Evolutionary conservation across 148 eudicot genomes (phyloP).

Genomic region (Diospyros lotus): DNA sequence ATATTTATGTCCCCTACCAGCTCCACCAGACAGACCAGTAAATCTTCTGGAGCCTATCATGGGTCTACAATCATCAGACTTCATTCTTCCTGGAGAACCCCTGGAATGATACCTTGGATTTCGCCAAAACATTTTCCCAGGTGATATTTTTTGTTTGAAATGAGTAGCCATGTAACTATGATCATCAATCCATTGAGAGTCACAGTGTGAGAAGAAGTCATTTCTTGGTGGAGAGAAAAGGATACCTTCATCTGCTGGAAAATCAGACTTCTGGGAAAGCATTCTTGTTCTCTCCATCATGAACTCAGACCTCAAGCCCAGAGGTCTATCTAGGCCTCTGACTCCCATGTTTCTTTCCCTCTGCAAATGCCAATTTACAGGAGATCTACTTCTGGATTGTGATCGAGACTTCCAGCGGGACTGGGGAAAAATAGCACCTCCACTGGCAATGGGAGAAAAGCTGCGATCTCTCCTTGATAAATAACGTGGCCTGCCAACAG

Average conservation of each 20-base stretch:
- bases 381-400: constrained; percentile 57
- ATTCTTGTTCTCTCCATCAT: constrained; percentile 31
- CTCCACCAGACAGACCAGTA: constrained; percentile 15
- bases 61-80: constrained; percentile 13
- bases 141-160: constrained; percentile 43
- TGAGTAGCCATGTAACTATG: constrained; percentile 19
- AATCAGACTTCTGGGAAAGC: constrained; percentile 28
- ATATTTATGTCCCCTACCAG: constrained; percentile 32
- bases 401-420: constrained; percentile 48
- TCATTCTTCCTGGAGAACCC: constrained; percentile 24
- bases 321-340: constrained; percentile 30
- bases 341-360: constrained; percentile 22
- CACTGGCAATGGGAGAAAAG: constrained; percentile 40
- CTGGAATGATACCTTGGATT: constrained; percentile 35
- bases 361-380: constrained; percentile 30
- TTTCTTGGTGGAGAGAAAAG: constrained; percentile 27
- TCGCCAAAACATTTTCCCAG: constrained; percentile 34
- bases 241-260: constrained; percentile 20
- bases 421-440: constrained; percentile 26
- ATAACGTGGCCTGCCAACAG: constrained; percentile 29
- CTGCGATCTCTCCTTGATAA: constrained; percentile 36
- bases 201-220: constrained; percentile 18
- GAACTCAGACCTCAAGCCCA: constrained; percentile 48
- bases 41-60: constrained; percentile 7
- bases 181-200: constrained; percentile 26